These are phyloP conservation scores for Suaeda aralocaspica DNA, from an alignment of 148 eudicot genomes.

Conservation along the genomic window DNA sequence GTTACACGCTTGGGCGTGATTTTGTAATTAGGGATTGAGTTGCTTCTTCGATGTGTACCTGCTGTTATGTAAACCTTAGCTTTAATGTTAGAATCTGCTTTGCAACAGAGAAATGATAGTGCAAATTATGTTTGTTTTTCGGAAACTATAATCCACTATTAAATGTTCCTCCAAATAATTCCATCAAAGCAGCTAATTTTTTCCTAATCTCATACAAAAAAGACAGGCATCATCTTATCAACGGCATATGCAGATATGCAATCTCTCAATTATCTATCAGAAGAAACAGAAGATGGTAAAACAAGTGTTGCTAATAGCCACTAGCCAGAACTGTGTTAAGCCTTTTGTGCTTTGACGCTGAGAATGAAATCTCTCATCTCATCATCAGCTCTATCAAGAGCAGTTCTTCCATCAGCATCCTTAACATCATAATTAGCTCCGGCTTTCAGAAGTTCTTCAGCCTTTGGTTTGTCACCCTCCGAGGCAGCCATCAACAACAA, in stretches of 20 bases:
- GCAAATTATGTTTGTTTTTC: background rate
- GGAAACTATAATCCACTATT: background rate
- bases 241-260: background rate
- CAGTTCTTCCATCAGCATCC: constrained; percentile 80
- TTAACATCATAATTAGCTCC: constrained; percentile 74
- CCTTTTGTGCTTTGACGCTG: constrained; percentile 50
- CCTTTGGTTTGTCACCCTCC: constrained; percentile 83
- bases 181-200: background rate
- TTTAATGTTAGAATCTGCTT: too few species aligned
- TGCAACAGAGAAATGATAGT: background rate
- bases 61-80: constrained; percentile 9
- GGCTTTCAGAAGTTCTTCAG: constrained; percentile 79
- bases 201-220: background rate
- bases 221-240: background rate
- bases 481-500: constrained; percentile 81
- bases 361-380: constrained; percentile 76
- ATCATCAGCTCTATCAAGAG: constrained; percentile 59
- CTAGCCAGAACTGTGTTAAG: constrained; percentile 31
- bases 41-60: constrained; percentile 9
- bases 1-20: background rate
- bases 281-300: background rate
- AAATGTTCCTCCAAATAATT: background rate
- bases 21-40: constrained; percentile 5
- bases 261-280: constrained; percentile 8
- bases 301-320: too few species aligned